These are phyloP conservation scores for Prunus persica DNA, from an alignment of 306 rosid species.

Conservation along the genomic window DNA sequence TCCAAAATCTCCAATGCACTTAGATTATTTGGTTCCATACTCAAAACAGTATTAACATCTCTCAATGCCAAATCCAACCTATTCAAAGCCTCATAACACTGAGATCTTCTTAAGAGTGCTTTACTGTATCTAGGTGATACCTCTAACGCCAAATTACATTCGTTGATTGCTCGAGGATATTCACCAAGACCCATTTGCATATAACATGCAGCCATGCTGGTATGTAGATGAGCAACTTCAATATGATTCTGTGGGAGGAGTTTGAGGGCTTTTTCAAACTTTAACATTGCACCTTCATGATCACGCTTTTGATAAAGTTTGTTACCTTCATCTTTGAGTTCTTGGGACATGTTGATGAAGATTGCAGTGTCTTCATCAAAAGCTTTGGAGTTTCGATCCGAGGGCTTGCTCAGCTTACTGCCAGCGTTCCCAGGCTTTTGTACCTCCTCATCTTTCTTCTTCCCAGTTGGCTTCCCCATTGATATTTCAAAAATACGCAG, in stretches of 20 bases:
- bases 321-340: slow-evolving; percentile 76
- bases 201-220: slow-evolving; percentile 70
- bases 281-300: slow-evolving; percentile 72
- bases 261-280: slow-evolving; percentile 76
- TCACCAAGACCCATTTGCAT: slow-evolving; percentile 84
- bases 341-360: slow-evolving; percentile 87
- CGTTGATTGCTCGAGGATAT: slow-evolving; percentile 78
- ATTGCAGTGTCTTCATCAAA: slow-evolving; percentile 79
- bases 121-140: slow-evolving; percentile 64
- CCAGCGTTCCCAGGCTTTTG: slow-evolving; percentile 39
- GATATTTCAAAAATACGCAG: slow-evolving; percentile 7
- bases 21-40: slow-evolving; percentile 59
- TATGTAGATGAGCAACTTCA: slow-evolving; percentile 74
- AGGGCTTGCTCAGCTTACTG: slow-evolving; percentile 32
- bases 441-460: slow-evolving; percentile 53
- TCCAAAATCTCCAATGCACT: slow-evolving; percentile 68
- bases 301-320: slow-evolving; percentile 66
- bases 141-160: slow-evolving; percentile 71
- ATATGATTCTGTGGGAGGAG: slow-evolving; percentile 69
- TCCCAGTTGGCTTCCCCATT: slow-evolving; percentile 85
- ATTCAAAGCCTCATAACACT: slow-evolving; percentile 69
- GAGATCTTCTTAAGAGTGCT: slow-evolving; percentile 62
- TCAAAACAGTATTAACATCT: slow-evolving; percentile 62
- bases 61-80: slow-evolving; percentile 78
- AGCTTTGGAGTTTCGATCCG: slow-evolving; percentile 47